Evolutionary conservation across 2,329 filamentous ascomycete species (phyloP), one percentile per base, ranked within the genome.

Genomic region (Trichoderma afroharzianum): DNA sequence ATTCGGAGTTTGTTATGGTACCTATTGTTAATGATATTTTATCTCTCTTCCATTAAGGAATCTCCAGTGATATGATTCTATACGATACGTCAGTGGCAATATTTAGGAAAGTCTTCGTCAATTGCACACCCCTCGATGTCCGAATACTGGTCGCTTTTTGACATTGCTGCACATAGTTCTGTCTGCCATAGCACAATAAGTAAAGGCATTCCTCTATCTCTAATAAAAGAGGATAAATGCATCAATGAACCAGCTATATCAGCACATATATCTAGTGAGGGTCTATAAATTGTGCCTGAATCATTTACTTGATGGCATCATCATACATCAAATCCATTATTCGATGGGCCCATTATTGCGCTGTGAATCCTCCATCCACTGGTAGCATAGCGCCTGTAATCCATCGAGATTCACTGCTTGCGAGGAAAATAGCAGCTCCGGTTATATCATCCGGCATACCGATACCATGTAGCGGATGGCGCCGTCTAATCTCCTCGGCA

Each of bases 311-410:
- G 36, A 39, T 39, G 36, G 11, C 11, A 7, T n/a, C n/a, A 21
- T 50, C 9, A 50, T 21, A 11, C n/a, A 21, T n/a, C 12, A 6
- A 21, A 1, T 21, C 9, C 43, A 50, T 50, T 21, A 50, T 12
- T 21, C 9, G n/a, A 50, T 21, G 12, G 4, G 5, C n/a, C n/a
- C 0, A 58, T 73, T 39, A 79, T 68, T 77, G 76, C 11, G 81
- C 80, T 0, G 81, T 83, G 6, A 78, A 80, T 1, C 83, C 83
- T 1, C 82, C 83, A 68, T 84, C 83, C 0, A 84, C 81, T 0
- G 82, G 78, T 0, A 84, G 72, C 53, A 78, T 76, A 1, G 77
- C 78, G 0, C 83, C 82, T 0, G 82, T 84, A 5, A 84, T 81
- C 82, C 82, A 84, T 55, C 82, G 76, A 1, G 82, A 78, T 24